Evolutionary conservation across 1,284 basidiomycete species (phyloP).

Genomic region (Sanghuangporus weigelae): DNA sequence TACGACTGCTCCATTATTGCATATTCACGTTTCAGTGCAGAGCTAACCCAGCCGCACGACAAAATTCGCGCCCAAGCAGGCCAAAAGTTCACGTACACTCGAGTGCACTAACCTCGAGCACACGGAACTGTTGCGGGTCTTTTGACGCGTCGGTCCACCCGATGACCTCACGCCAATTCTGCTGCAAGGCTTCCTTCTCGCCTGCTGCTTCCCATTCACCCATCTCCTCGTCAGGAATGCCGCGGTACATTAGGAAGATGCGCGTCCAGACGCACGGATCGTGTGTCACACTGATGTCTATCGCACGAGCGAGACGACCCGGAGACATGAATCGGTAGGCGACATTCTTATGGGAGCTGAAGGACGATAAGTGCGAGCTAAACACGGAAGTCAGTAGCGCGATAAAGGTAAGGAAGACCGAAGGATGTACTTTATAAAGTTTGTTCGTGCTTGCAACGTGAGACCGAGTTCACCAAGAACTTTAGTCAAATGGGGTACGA

Average conservation of each 20-base stretch:
- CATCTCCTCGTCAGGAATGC: slow-evolving; percentile 73
- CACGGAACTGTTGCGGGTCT: slow-evolving; percentile 62
- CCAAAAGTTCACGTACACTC: slow-evolving; percentile 50
- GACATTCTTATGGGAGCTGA: slow-evolving; percentile 72
- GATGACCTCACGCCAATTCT: slow-evolving; percentile 73
- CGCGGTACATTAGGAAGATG: slow-evolving; percentile 77
- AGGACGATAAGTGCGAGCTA: slow-evolving; percentile 69
- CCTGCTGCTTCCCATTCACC: slow-evolving; percentile 67
- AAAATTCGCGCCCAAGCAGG: not conserved
- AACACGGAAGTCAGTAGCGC: slow-evolving; percentile 3
- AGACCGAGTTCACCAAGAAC: slow-evolving; percentile 76
- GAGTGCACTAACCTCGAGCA: slow-evolving; percentile 70
- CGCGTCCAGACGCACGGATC: slow-evolving; percentile 78
- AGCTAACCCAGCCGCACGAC: not conserved
- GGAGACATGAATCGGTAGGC: slow-evolving; percentile 81
- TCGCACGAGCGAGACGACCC: slow-evolving; percentile 69
- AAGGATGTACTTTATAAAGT: slow-evolving; percentile 62
- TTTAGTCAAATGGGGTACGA: slow-evolving; percentile 69
- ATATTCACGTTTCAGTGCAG: not conserved
- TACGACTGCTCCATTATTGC: not conserved
- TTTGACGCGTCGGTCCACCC: slow-evolving; percentile 75
- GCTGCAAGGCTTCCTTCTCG: slow-evolving; percentile 74
- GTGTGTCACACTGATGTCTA: slow-evolving; percentile 74
- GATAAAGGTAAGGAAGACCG: not conserved
- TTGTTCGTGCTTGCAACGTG: slow-evolving; percentile 71